Evolutionary conservation across 495 filamentous ascomycete species (phyloP).

Genomic region (Lasiosphaeria miniovina): DNA sequence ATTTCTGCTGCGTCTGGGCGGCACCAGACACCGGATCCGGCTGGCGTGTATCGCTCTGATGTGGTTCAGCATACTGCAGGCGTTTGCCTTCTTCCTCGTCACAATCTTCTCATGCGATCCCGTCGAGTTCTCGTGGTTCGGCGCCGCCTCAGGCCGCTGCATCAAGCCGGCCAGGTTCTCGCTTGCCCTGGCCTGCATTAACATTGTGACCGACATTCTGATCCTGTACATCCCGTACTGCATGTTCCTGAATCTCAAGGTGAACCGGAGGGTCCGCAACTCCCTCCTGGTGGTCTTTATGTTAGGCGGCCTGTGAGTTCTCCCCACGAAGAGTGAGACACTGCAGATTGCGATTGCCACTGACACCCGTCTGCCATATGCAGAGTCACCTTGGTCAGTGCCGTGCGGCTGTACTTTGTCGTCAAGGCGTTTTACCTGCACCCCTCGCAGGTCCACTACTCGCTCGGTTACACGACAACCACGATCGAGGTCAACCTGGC

Average conservation of each 20-base stretch:
- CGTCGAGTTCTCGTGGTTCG: conserved; percentile 41
- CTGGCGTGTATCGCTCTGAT: conserved; percentile 43
- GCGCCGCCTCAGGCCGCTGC: conserved; percentile 36
- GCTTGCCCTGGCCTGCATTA: conserved; percentile 39
- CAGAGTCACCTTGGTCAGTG: conserved; percentile 49
- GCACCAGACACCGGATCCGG: conserved; percentile 39
- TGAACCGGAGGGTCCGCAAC: conserved; percentile 39
- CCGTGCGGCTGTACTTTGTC: conserved; percentile 32
- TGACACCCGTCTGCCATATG: background rate
- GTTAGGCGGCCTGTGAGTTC: conserved; percentile 44
- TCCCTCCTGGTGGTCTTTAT: conserved; percentile 45
- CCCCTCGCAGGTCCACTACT: conserved; percentile 25
- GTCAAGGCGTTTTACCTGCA: conserved; percentile 24
- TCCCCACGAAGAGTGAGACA: background rate
- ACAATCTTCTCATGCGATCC: conserved; percentile 56
- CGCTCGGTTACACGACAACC: conserved; percentile 45
- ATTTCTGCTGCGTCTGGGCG: conserved; percentile 50
- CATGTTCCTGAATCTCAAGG: conserved; percentile 43
- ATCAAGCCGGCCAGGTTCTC: conserved; percentile 42
- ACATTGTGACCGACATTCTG: conserved; percentile 49
- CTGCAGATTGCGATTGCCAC: background rate
- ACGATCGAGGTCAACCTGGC: conserved; percentile 52
- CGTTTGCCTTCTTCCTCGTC: conserved; percentile 50
- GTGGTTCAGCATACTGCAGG: conserved; percentile 44
- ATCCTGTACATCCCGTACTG: conserved; percentile 45